phyloP scores from a whole-genome alignment of 2,329 filamentous ascomycete species.

The Trichoderma sp. region DNA sequence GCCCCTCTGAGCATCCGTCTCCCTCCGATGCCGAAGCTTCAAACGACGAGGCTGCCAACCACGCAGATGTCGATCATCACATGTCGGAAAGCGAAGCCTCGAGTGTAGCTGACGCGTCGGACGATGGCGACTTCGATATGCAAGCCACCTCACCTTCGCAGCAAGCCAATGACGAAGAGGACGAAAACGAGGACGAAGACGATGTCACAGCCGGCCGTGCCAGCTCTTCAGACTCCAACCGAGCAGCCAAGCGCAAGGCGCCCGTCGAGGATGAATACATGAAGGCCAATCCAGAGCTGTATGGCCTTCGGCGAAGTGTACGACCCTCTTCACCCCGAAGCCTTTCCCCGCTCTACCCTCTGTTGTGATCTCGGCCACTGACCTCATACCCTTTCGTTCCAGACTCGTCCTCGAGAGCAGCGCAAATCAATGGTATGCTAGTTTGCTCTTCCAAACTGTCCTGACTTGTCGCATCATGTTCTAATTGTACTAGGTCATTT shows the following conservation, averaged over 20 bases:
- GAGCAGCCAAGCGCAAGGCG: constrained; percentile 72
- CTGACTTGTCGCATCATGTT: constrained; percentile 22
- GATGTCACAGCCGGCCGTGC: constrained; percentile 54
- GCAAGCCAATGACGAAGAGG: constrained; percentile 47
- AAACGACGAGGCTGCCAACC: constrained; percentile 47
- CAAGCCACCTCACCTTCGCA: constrained; percentile 57
- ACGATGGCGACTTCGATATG: constrained; percentile 77
- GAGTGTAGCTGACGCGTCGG: constrained; percentile 59
- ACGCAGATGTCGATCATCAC: constrained; percentile 44
- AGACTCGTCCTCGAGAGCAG: constrained; percentile 61
- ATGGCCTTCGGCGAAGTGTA: constrained; percentile 92
- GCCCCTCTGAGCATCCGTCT: constrained; percentile 52
- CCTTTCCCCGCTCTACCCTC: background rate
- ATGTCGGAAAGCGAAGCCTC: constrained; percentile 53
- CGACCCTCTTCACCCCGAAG: constrained; percentile 39
- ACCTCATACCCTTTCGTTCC: constrained; percentile 20
- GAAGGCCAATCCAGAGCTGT: constrained; percentile 88
- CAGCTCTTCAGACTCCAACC: constrained; percentile 70
- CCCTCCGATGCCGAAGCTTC: constrained; percentile 46
- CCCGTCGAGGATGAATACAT: constrained; percentile 76
- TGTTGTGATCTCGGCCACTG: background rate
- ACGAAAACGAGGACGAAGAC: constrained; percentile 44
- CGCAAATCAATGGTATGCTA: constrained; percentile 56
- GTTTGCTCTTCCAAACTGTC: background rate
- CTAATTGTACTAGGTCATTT: constrained; percentile 47